Percentiles rank a stretch among this genome's conserved stretches.
Conservation (phyloP, 352 stramenopile genomes). For the Phytopythium montanum region DNA sequence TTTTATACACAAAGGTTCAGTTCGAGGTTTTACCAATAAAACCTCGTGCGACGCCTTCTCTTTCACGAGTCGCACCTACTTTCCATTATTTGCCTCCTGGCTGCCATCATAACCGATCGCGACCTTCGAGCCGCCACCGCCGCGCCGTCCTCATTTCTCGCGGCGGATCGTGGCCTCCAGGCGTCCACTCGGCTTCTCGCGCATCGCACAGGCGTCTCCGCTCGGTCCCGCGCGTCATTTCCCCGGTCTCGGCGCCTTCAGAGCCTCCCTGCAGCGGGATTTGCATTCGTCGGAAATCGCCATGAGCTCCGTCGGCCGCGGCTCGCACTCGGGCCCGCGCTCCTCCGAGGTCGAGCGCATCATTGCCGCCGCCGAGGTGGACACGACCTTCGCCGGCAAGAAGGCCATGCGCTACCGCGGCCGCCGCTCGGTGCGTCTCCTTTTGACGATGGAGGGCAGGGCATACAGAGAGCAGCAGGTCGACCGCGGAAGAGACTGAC, state of each 20-base stretch:
- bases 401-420: slow-evolving; percentile 62
- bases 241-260: not conserved
- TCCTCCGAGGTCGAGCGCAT: slow-evolving; percentile 82
- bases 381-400: slow-evolving; percentile 79
- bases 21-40: not conserved
- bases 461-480: no score
- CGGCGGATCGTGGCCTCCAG: not conserved
- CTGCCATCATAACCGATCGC: not conserved
- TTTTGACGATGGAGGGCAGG: no score
- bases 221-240: not conserved
- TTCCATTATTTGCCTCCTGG: not conserved
- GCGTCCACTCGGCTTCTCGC: not conserved
- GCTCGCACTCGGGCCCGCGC: slow-evolving; percentile 44
- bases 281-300: not conserved
- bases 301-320: slow-evolving; percentile 33
- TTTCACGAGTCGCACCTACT: not conserved
- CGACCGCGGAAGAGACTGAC: not conserved
- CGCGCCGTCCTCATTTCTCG: not conserved
- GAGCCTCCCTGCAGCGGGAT: not conserved
- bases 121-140: not conserved
- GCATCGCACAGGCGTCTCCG: not conserved
- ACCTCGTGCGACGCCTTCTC: not conserved
- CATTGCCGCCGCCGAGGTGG: slow-evolving; percentile 71
- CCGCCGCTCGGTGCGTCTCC: slow-evolving; percentile 47
- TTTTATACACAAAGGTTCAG: not conserved